A percentile compares a stretch with the other conserved stretches of the same genome.
These are phyloP conservation scores for Penicillium frequentans DNA, from an alignment of 2,329 filamentous ascomycete genomes.

Conservation along the genomic window DNA sequence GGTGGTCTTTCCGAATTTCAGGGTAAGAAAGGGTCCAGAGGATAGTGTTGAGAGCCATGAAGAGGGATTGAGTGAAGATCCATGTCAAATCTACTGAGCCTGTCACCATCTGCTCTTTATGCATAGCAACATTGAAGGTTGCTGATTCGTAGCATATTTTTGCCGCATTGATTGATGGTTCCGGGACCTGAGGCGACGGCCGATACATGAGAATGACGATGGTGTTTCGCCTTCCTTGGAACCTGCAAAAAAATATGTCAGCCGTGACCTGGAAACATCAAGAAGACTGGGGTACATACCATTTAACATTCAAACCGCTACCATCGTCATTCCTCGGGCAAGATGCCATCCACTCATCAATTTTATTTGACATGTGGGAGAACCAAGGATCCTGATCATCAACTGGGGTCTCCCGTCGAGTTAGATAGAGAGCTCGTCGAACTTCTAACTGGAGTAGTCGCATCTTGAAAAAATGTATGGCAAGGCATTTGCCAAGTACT, in stretches of 20 bases:
- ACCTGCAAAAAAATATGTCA: slow-evolving; percentile 45
- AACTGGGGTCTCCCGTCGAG: slow-evolving; percentile 72
- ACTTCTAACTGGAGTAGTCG: slow-evolving; percentile 84
- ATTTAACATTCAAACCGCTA: slow-evolving; percentile 73
- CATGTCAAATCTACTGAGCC: slow-evolving; percentile 83
- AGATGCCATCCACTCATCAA: slow-evolving; percentile 75
- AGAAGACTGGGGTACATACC: slow-evolving; percentile 55
- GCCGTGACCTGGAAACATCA: background rate
- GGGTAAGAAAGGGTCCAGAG: slow-evolving; percentile 90
- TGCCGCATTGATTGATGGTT: slow-evolving; percentile 77
- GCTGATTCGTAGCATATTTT: slow-evolving; percentile 80
- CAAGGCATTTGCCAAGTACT: slow-evolving; percentile 80
- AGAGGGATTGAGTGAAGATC: slow-evolving; percentile 86
- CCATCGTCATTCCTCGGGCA: slow-evolving; percentile 71
- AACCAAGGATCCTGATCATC: slow-evolving; percentile 89
- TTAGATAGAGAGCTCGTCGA: slow-evolving; percentile 79
- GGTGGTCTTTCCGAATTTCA: slow-evolving; percentile 72
- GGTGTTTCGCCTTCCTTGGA: slow-evolving; percentile 72
- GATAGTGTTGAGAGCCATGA: slow-evolving; percentile 87
- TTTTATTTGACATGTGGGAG: slow-evolving; percentile 70
- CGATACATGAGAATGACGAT: slow-evolving; percentile 87
- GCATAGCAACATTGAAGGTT: slow-evolving; percentile 76
- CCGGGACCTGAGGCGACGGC: slow-evolving; percentile 87
- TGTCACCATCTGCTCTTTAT: slow-evolving; percentile 74
- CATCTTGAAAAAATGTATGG: slow-evolving; percentile 94